A percentile compares a stretch with the other conserved stretches of the same genome.
These are phyloP conservation scores for Brassica balearica DNA, from an alignment of 441 rosid genomes.

Conservation along the genomic window DNA sequence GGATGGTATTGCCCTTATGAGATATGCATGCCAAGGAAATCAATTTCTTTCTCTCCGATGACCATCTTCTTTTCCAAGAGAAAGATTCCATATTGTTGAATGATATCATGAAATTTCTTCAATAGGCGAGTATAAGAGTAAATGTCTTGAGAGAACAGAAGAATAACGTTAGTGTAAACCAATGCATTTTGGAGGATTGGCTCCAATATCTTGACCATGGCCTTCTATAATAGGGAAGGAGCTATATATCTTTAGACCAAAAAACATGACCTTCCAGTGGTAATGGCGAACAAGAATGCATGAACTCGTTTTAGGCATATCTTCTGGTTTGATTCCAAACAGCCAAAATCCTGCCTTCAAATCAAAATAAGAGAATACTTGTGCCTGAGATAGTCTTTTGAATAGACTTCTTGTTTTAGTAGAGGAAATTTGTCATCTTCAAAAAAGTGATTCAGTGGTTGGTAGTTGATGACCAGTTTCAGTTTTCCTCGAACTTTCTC, in stretches of 20 bases:
- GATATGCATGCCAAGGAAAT: neutral
- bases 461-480: too few species aligned
- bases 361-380: too few species aligned
- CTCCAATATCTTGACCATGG: neutral
- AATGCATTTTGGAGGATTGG: neutral
- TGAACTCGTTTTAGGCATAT: too few species aligned
- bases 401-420: too few species aligned
- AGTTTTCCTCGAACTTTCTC: too few species aligned
- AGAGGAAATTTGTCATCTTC: too few species aligned
- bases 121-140: neutral
- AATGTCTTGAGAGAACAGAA: neutral
- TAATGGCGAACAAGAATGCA: too few species aligned
- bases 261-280: too few species aligned
- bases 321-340: too few species aligned
- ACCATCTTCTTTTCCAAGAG: neutral
- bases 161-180: slow-evolving; percentile 8
- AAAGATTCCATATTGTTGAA: neutral
- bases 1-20: neutral
- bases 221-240: neutral
- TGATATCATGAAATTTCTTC: neutral
- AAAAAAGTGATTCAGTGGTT: too few species aligned
- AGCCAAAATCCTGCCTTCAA: too few species aligned
- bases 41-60: neutral
- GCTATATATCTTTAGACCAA: neutral
- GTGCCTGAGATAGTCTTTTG: too few species aligned